Conservation (phyloP, 2,329 filamentous ascomycete genomes). For the Penicillium sp. region DNA sequence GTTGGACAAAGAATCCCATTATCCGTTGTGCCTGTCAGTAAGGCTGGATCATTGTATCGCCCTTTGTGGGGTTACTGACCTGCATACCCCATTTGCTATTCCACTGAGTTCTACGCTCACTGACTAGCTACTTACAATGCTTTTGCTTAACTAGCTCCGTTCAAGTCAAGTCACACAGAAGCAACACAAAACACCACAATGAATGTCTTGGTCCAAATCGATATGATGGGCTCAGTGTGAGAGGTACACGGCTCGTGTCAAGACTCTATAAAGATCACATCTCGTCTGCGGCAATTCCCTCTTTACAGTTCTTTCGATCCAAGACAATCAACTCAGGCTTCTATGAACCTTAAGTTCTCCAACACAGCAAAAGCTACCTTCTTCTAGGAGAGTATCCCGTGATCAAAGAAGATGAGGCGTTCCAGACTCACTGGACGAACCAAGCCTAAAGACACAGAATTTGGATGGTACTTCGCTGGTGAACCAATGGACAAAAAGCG, state of each 20-base stretch:
- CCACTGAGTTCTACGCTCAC: not conserved
- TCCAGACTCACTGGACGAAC: slow-evolving; percentile 4
- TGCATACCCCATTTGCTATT: not conserved
- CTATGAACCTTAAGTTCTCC: not conserved
- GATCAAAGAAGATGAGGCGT: not conserved
- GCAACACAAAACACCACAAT: not conserved
- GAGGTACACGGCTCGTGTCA: not conserved
- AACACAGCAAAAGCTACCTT: not conserved
- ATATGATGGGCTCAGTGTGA: slow-evolving; percentile 6
- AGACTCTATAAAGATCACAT: slow-evolving; percentile 3
- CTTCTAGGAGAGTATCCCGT: not conserved
- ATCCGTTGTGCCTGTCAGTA: slow-evolving; percentile 9
- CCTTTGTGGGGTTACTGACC: not conserved
- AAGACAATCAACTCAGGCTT: not conserved
- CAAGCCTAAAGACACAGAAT: not conserved
- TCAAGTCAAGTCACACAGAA: slow-evolving; percentile 1
- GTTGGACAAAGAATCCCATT: slow-evolving; percentile 15
- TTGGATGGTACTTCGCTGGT: slow-evolving; percentile 8
- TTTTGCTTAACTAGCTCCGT: not conserved
- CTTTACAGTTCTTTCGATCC: slow-evolving; percentile 1
- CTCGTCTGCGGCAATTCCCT: slow-evolving; percentile 2
- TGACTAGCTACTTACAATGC: too few species aligned
- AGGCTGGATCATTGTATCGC: slow-evolving; percentile 1
- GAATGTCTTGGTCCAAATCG: slow-evolving; percentile 1
- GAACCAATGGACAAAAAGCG: slow-evolving; percentile 7